Evolutionary conservation across 164 flowering plant species (phyloP), one percentile per base, ranked within the genome.

Genomic region (Sextonia rubra): DNA sequence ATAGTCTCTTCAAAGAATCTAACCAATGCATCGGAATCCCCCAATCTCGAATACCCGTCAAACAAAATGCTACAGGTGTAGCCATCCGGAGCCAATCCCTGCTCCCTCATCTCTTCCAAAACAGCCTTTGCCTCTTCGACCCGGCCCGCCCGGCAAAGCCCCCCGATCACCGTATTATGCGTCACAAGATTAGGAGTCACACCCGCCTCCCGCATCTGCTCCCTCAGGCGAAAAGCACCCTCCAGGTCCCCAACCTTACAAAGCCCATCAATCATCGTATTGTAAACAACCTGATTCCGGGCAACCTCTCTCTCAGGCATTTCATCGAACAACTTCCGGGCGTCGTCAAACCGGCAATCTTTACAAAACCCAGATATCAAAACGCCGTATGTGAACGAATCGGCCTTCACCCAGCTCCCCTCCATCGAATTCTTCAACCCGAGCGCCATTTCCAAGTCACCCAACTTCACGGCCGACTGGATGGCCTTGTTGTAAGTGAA

Each of bases 231-330:
- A 73, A 83, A 78, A 9, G 89, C 91, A 22, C 74, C 74, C 9
- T 88, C 91, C 80, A 88, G 27, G 30, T 82, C 48, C n/a, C 89
- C 91, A 12, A 47, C 77, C 72, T 89, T 90, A 68, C 89, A 89
- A 69, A 78, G 85, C 75, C 92, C 96, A 80, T 86, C 87, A 75
- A 92, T 89, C 12, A 93, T 74, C 0, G 84, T 80, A 76, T 91
- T 91, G 70, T 77, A 93, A 0, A 91, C 87, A 44, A 90, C 85
- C 32, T 18, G 63, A 71, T 69, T 86, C 0, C 85, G 81, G 22
- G 15, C 22, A 69, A 90, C 55, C 3, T 71, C 74, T 55, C 75
- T 76, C 62, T 47, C 17, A 61, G 61, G 7, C 94, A 91, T 90
- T 86, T 91, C 90, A 65, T 82, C 90, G 66, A 91, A 89, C 86